phyloP scores from a whole-genome alignment of 1,284 basidiomycete genomes.

The Xerocomus cyaneibrunnescens region DNA sequence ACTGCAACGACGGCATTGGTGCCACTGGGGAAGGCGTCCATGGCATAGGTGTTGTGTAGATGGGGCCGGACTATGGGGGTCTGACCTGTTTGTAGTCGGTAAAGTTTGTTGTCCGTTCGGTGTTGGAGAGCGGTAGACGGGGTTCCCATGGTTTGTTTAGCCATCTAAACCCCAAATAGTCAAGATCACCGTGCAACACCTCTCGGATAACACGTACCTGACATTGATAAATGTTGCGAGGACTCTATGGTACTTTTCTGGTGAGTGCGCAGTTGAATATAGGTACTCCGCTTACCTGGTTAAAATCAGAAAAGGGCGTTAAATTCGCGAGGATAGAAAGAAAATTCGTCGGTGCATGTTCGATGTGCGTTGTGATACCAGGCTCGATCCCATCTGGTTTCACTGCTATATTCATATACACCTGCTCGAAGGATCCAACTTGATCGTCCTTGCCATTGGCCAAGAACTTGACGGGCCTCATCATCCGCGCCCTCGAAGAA shows the following conservation, averaged over 20 bases:
- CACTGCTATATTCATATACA: conserved; percentile 98
- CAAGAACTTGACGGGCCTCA: conserved; percentile 95
- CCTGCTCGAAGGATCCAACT: conserved; percentile 97
- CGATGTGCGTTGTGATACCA: conserved; percentile 86
- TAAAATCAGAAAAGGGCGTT: conserved; percentile 93
- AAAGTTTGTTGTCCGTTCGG: conserved; percentile 98
- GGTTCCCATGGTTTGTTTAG: conserved; percentile 99
- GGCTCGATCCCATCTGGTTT: conserved; percentile 86
- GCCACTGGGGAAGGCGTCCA: conserved; percentile 98
- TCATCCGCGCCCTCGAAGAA: conserved; percentile 88
- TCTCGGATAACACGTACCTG: conserved; percentile 49
- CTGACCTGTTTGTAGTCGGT: conserved; percentile 94
- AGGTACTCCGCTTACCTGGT: conserved; percentile 60
- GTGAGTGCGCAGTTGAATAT: conserved; percentile 1
- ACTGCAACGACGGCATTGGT: conserved; percentile 99
- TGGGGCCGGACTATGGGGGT: conserved; percentile 92
- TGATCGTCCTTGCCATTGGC: conserved; percentile 86
- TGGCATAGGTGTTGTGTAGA: conserved; percentile 94
- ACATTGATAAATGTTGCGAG: conserved; percentile 86
- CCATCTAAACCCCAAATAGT: conserved; percentile 67
- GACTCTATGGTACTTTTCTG: conserved; percentile 51
- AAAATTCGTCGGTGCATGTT: conserved; percentile 94
- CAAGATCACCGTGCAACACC: conserved; percentile 5
- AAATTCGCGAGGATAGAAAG: conserved; percentile 84
- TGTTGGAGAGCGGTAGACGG: conserved; percentile 89